Evolutionary conservation across 2,329 filamentous ascomycete genomes (phyloP), one percentile per base, ranked within the genome.

Genomic region (Phyllosticta capitalensis): DNA sequence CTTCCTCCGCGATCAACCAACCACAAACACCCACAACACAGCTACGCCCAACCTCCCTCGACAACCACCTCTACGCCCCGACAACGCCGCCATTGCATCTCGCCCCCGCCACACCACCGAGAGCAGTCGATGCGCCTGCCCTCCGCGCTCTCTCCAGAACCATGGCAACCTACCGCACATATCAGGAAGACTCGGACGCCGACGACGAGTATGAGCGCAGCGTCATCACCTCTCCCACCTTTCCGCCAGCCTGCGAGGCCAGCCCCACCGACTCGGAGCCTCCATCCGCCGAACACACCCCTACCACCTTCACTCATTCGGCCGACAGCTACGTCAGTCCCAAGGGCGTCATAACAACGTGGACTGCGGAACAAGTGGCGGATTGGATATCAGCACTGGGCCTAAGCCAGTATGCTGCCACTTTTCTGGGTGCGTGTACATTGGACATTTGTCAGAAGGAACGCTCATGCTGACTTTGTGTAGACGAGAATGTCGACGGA

Each of bases 401-500:
- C 33, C 76, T 96, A 67, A 80, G 84, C 65, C 89, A 95, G 72
- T 96, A 96, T 75, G 85, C 88, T 61, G 86, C 91, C 68, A 80
- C 80, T 21, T 95, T 96, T 71, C 79, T 94, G 74, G 90, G 91
- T 95, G 78, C 68, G 86, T 80, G 48, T 53, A 62, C 10, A 48
- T n/a, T 21, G 38, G 54, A 38, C 10, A 21, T 19, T n/a, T n/a
- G 17, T 17, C 21, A 5, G 28, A 45, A 14, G 56, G 48, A 54
- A 22, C 51, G 20, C 54, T n/a, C n/a, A n/a, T 48, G 58, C 59
- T 64, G 56, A 65, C 56, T 12, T 61, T 66, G 49, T 62, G 63
- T 72, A 94, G 94, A 96, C 69, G 95, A 99, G 70, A 91, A 90
- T 64, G 95, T 99, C 66, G 87, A 92, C 45, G 94, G 94, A 64